phyloP scores from a whole-genome alignment of 805 yeast species.

The Ogataea nonfermentans region DNA sequence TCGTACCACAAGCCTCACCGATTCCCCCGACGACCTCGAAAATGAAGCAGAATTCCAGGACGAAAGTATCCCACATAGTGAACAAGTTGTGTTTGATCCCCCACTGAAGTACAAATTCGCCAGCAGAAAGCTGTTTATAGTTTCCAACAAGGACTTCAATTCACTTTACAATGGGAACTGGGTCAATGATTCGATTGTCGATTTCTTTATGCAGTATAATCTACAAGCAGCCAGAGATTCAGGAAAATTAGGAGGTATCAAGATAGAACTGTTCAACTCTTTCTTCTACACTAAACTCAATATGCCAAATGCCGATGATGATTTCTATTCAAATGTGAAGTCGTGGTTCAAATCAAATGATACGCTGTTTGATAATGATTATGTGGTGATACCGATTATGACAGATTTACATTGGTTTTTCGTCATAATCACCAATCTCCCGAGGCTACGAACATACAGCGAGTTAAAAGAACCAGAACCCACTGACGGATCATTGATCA shows the following conservation, averaged over 20 bases:
- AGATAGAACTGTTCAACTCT: constrained; percentile 64
- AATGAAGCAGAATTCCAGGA: constrained; percentile 24
- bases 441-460: constrained; percentile 25
- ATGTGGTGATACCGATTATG: constrained; percentile 77
- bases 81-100: constrained; percentile 33
- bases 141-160: constrained; percentile 69
- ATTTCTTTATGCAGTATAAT: constrained; percentile 70
- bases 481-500: constrained; percentile 10
- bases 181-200: constrained; percentile 87
- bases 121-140: constrained; percentile 52
- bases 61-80: constrained; percentile 30
- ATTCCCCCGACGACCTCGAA: constrained; percentile 39
- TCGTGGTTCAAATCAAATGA: constrained; percentile 79
- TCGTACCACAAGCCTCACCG: not conserved
- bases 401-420: constrained; percentile 86
- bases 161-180: constrained; percentile 80
- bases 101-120: constrained; percentile 49
- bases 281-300: constrained; percentile 74
- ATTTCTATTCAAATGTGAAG: constrained; percentile 61
- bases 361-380: constrained; percentile 49
- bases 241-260: constrained; percentile 33
- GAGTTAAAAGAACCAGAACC: constrained; percentile 4
- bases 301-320: constrained; percentile 21
- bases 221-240: constrained; percentile 34
- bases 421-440: constrained; percentile 61